phyloP scores from a whole-genome alignment of 768 basidiomycete genomes.

The Suillus sp. region DNA sequence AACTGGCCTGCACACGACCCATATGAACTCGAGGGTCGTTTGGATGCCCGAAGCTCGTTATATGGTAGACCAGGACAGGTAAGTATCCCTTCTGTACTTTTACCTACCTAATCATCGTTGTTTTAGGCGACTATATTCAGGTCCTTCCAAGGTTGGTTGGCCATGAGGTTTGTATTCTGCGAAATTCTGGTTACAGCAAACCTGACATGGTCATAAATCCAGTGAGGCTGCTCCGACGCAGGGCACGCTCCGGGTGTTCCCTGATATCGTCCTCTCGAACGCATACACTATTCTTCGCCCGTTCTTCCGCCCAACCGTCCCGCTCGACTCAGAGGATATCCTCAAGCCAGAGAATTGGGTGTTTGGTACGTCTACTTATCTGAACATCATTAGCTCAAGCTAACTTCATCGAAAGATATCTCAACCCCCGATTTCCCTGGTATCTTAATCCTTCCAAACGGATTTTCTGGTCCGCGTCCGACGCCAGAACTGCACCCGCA shows the following conservation, averaged over 20 bases:
- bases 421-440: constrained; percentile 56
- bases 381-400: not conserved
- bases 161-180: constrained; percentile 51
- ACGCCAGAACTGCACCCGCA: constrained; percentile 67
- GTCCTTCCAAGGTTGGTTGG: constrained; percentile 77
- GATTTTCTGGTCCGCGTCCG: constrained; percentile 46
- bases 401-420: constrained; percentile 38
- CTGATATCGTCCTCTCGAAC: constrained; percentile 64
- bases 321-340: constrained; percentile 42
- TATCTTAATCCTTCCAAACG: constrained; percentile 31
- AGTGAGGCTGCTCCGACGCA: constrained; percentile 69
- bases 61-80: constrained; percentile 62
- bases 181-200: not conserved
- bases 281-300: constrained; percentile 75
- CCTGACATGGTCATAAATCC: constrained; percentile 1
- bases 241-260: constrained; percentile 72
- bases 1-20: constrained; percentile 69
- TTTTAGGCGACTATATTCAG: constrained; percentile 51
- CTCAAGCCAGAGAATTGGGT: constrained; percentile 56
- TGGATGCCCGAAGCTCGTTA: constrained; percentile 63
- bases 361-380: constrained; percentile 37
- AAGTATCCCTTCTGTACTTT: constrained; percentile 10
- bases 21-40: constrained; percentile 60
- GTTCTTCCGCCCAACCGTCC: constrained; percentile 62
- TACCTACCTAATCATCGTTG: constrained; percentile 7